Percentiles rank a stretch among this genome's conserved stretches.
Evolutionary conservation across 2,329 filamentous ascomycete genomes (phyloP).

Genomic region (Phialocephala subalpina): DNA sequence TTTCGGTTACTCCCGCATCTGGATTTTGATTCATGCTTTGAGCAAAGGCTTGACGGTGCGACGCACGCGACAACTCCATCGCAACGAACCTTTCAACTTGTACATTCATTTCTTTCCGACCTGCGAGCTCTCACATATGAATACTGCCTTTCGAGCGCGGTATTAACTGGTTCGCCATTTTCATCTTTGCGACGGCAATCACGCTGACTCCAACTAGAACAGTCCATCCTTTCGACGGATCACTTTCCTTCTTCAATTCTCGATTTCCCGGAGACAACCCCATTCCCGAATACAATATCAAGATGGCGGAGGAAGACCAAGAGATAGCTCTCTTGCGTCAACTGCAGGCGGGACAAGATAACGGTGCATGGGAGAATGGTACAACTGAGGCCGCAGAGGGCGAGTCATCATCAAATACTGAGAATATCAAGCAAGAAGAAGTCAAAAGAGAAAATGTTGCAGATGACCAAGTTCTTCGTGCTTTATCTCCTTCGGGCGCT

Average conservation of each 20-base stretch:
- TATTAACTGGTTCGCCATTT: not conserved
- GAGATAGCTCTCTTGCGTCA: slow-evolving; percentile 48
- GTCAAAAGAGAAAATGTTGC: slow-evolving; percentile 46
- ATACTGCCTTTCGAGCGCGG: not conserved
- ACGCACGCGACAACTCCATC: slow-evolving; percentile 7
- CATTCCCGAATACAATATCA: slow-evolving; percentile 20
- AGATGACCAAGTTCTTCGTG: slow-evolving; percentile 48
- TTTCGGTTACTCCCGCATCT: not conserved
- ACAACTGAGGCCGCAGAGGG: slow-evolving; percentile 39
- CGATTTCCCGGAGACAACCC: not conserved
- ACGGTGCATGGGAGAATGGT: slow-evolving; percentile 41
- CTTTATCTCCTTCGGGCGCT: slow-evolving; percentile 45
- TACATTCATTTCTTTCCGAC: not conserved
- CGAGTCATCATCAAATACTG: slow-evolving; percentile 45
- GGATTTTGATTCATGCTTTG: not conserved
- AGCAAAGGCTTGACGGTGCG: not conserved
- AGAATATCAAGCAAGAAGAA: slow-evolving; percentile 45
- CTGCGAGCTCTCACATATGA: not conserved
- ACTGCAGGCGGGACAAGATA: slow-evolving; percentile 45
- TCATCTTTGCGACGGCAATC: not conserved
- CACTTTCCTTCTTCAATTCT: not conserved
- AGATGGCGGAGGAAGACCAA: slow-evolving; percentile 46
- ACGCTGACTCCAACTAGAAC: not conserved
- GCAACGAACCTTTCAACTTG: not conserved
- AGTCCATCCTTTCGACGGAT: not conserved